phyloP scores from a whole-genome alignment of 441 rosid genomes.

The Aquilaria agallochum region DNA sequence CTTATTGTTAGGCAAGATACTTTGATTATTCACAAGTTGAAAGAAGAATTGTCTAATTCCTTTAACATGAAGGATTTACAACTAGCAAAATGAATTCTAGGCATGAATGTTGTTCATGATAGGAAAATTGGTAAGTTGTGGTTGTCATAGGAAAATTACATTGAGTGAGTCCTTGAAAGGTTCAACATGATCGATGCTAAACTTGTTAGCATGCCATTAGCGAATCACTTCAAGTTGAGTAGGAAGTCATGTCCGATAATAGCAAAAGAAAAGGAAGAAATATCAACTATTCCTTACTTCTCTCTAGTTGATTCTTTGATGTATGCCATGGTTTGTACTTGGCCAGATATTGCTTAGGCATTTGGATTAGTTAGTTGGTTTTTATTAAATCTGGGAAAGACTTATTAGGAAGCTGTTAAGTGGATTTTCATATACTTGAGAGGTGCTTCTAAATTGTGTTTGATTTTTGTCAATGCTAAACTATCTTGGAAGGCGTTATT shows the following conservation, averaged over 20 bases:
- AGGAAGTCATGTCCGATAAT: background rate
- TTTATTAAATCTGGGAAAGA: background rate
- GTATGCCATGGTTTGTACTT: no score
- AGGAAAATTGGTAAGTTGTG: background rate
- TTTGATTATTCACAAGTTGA: background rate
- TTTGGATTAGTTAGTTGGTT: background rate
- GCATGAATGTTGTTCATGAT: background rate
- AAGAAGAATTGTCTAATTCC: background rate
- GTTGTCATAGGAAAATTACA: background rate
- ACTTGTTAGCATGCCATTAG: background rate
- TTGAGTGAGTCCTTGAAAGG: background rate
- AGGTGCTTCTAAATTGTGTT: background rate
- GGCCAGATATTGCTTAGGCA: background rate
- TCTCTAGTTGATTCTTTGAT: background rate
- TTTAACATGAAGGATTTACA: background rate
- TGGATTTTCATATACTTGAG: slow-evolving; percentile 4
- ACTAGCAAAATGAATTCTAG: no score
- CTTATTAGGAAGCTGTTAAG: background rate
- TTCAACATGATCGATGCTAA: slow-evolving; percentile 1
- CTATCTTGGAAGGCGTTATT: background rate
- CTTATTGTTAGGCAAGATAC: background rate
- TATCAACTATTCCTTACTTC: background rate
- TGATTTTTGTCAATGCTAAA: no score
- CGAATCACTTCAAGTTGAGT: background rate
- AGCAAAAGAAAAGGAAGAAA: background rate